Evolutionary conservation across 495 filamentous ascomycete species (phyloP), one percentile per base, ranked within the genome.

Genomic region (Pseudomonodictys pantanalensis): DNA sequence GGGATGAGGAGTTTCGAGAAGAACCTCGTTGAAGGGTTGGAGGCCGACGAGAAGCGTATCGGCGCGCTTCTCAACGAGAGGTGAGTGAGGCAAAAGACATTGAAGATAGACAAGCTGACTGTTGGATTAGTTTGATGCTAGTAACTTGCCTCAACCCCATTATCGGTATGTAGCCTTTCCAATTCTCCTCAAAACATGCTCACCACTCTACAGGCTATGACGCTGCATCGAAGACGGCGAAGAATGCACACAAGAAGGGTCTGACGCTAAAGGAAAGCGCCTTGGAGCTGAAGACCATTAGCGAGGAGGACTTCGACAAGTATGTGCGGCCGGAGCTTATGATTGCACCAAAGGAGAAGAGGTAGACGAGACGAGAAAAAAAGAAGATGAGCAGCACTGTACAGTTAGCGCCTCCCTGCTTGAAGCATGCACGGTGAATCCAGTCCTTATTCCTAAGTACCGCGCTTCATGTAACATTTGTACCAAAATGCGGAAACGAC

Each of bases 181-280:
- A 15, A 15, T 43, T 15, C 25, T 22, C 1, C 17, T 20, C 18
- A 18, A n/a, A 41, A 29, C 2, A 22, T 20, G n/a, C 54, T 57
- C 20, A 57, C 30, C 2, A n/a, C 15, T 11, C 10, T 11, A 1
- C 23, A 57, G 54, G 56, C 9, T 98, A 98, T 77, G 93, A 98
- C 71, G 93, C 91, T 87, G 93, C 93, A 44, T 89, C 84, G 72
- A 97, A 96, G 80, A 92, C 97, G 12, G 93, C 93, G 64, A 98
- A 98, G 88, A 93, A 98, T 72, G 93, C 93, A 18, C 93, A 98
- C 79, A 96, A 97, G 86, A 97, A 97, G 84, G 91, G 91, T 26
- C 74, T 89, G 56, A 96, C 90, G 22, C 81, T 98, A 41, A 97
- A 97, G 79, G 79, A 92, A 76, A 91, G 87, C 63, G 92, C 95